Base-by-base conservation (phyloP, 2,329 filamentous ascomycete species). In the Botrytis byssoidea region DNA sequence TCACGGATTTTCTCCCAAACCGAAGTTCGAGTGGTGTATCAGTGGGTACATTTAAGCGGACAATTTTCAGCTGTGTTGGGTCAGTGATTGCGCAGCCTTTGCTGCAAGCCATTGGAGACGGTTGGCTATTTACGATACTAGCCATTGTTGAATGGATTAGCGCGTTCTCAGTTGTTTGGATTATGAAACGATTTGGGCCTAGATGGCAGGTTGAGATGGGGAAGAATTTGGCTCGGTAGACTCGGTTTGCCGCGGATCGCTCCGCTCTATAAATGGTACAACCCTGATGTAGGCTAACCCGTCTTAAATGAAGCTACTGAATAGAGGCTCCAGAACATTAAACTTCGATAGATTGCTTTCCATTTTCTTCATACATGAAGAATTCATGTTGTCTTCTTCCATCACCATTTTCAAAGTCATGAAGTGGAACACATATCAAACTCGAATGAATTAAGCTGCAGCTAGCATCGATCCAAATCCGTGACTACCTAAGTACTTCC, bases 1-100 rank as follows among this genome's bases (percentile, higher is more conserved):
- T 96, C 77, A 95, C 93, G 0, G 93, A 96, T 80, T 94, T 95
- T 79, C 91, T 95, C 86, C 92, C 92, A 22, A 86, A 88, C 60
- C 86, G 87, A 75, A 91, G 90, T 68, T 92, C 90, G 6, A 88
- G 88, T 18, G 93, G 92, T 1, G 92, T 95, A 4, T 93, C 93
- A 0, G 85, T 95, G 61, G 95, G 95, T 82, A 95, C 95, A 80
- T 93, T 95, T 79, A 85, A 93, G 70, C 85, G 93, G 66, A 96
- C 95, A 78, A 93, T 94, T 57, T 90, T 94, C 78, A 90, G 88
- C 68, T 94, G 91, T 75, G 86, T 93, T 1, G 93, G 92, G 16
- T 87, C 88, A 61, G 82, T 95, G 46, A 88, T 94, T 29, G 88
- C 91, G 0, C 87, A 91, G 75, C 93, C 93, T 0, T 85, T 93